Base-by-base conservation (phyloP, 371 early-diverging fungal genomes). In the Syncephalastrum monosporum region DNA sequence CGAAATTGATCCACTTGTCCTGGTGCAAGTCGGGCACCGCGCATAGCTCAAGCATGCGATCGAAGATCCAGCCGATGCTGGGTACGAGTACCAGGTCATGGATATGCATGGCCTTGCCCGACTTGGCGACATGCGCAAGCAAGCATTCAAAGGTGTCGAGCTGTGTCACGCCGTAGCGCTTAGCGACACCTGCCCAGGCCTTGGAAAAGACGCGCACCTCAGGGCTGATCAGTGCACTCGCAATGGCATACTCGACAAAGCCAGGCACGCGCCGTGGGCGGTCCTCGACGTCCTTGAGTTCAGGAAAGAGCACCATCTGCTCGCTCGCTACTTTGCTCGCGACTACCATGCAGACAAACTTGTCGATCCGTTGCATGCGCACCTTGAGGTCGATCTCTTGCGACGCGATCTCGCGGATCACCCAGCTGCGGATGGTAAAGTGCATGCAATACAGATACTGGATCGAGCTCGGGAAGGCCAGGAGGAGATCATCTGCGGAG, bases 151-250 rank as follows among this genome's bases (percentile, higher is more conserved):
- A 64, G 0, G 87, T 81, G 24, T 90, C 90, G 0, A 89, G 52
- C 19, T 71, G 75, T 2, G 74, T 69, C 43, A 69, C 60, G 17
- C 82, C 78, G 56, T 77, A 71, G 13, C 61, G 59, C 29, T 65
- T 58, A 4, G 87, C 82, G 0, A 86, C 74, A 44, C 84, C 84
- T n/a, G 74, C 58, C 92, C 92, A 92, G 0, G 87, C 83, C 25
- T 82, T 77, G 15, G 77, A 67, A 61, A 84, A 92, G 14, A 79
- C 62, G 15, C 92, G 77, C 14, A 86, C 83, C 72, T 92, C 90
- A 10, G 92, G 91, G 48, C 91, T 89, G 49, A 92, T 79, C 21
- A 92, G 64, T 0, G 91, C 92, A 53, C 85, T 85, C 10, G 87
- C 82, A 13, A 92, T 72, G 1, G 91, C 87, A 29, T 85, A 73